Evolutionary conservation across 352 stramenopile species (phyloP).

Genomic region (Pythium pyrilobum): DNA sequence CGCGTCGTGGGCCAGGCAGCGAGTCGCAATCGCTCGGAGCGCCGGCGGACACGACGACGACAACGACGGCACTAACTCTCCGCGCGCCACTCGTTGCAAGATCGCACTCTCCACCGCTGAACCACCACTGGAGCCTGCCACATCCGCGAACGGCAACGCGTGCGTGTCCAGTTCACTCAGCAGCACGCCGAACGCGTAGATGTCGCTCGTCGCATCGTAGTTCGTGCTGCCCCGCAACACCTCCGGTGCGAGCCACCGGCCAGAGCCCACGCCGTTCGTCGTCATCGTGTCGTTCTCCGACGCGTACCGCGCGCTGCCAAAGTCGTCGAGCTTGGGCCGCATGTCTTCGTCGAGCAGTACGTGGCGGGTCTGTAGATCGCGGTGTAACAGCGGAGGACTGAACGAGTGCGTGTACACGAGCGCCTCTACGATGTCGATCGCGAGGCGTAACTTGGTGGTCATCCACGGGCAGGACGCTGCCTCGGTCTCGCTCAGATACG

Average conservation of each 20-base stretch:
- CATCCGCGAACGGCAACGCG: conserved; percentile 28
- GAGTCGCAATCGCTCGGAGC: conserved; percentile 30
- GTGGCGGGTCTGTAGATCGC: conserved; percentile 52
- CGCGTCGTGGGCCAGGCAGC: conserved; percentile 35
- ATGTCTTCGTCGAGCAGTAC: conserved; percentile 31
- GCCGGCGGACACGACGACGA: conserved; percentile 29
- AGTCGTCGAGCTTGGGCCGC: conserved; percentile 38
- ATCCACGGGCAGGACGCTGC: conserved; percentile 26
- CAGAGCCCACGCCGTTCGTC: conserved; percentile 37
- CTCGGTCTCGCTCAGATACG: conserved; percentile 25
- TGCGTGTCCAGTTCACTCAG: conserved; percentile 56
- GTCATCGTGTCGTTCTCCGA: conserved; percentile 35
- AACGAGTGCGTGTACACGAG: conserved; percentile 65
- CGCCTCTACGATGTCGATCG: conserved; percentile 48
- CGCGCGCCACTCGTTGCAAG: conserved; percentile 44
- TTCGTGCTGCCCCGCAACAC: conserved; percentile 35
- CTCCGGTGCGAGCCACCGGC: conserved; percentile 47
- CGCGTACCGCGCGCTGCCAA: conserved; percentile 29
- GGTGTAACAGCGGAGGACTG: conserved; percentile 39
- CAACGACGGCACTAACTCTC: conserved; percentile 39
- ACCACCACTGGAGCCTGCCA: conserved; percentile 17
- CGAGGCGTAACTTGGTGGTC: conserved; percentile 40
- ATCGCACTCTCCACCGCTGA: conserved; percentile 39
- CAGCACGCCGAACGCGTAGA: conserved; percentile 44
- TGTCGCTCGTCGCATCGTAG: conserved; percentile 43